Conservation (phyloP, 768 basidiomycete genomes). For the Lactarius tabidus region DNA sequence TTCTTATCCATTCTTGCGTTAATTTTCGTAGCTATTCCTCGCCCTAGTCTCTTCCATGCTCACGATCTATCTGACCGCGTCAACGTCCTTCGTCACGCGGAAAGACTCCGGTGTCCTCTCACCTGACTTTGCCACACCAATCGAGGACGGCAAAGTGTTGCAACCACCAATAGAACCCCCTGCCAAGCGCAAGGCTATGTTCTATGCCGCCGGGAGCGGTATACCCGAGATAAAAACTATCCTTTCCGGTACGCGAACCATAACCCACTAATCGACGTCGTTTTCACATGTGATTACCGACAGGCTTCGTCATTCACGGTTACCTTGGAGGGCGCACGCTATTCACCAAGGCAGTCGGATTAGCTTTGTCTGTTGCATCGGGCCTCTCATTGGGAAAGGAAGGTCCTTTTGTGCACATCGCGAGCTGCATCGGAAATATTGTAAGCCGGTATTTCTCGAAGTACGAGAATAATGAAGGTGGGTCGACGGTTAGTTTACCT, state of each 20-base stretch:
- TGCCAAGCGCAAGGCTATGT: constrained; percentile 65
- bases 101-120: constrained; percentile 80
- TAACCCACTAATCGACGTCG: neutral
- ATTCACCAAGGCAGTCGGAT: constrained; percentile 84
- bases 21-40: constrained; percentile 53
- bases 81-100: constrained; percentile 80
- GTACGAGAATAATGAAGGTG: constrained; percentile 93
- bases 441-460: constrained; percentile 80
- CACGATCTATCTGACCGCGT: constrained; percentile 83
- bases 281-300: constrained; percentile 15
- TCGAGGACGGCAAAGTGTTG: constrained; percentile 22
- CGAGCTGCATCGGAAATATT: constrained; percentile 90
- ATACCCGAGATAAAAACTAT: constrained; percentile 98
- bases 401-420: constrained; percentile 87
- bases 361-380: constrained; percentile 88
- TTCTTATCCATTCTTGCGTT: neutral
- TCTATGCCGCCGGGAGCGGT: constrained; percentile 94
- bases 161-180: constrained; percentile 27
- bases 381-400: constrained; percentile 84
- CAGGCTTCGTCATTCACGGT: constrained; percentile 95
- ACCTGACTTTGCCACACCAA: constrained; percentile 38
- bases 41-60: constrained; percentile 72
- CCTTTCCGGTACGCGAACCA: constrained; percentile 56
- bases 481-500: constrained; percentile 1
- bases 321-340: constrained; percentile 90